Conservation (phyloP, 305 asterid genomes). For the Solanum hybrid region DNA sequence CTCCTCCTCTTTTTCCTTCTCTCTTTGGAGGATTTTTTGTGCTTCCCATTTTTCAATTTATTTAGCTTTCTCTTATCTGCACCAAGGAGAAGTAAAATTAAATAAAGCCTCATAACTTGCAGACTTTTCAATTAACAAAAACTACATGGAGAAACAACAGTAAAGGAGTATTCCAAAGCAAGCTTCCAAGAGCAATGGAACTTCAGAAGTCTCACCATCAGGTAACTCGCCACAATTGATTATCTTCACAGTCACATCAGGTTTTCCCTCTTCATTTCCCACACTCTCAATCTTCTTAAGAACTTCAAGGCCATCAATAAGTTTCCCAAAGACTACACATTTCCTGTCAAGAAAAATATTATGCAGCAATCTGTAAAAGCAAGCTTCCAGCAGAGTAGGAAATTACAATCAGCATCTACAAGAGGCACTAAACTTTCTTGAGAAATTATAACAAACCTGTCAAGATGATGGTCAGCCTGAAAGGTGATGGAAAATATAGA, state of each 20-base stretch:
- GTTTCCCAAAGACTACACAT: slow-evolving; percentile 81
- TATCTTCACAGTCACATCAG: slow-evolving; percentile 88
- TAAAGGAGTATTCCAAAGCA: neutral
- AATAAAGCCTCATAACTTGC: neutral
- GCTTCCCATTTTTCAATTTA: slow-evolving; percentile 58
- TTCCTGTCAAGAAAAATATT: slow-evolving; percentile 48
- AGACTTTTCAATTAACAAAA: slow-evolving; percentile 2
- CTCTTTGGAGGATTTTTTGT: slow-evolving; percentile 66
- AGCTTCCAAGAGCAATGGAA: neutral
- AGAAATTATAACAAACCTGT: slow-evolving; percentile 44
- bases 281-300: slow-evolving; percentile 85
- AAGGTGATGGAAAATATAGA: slow-evolving; percentile 77
- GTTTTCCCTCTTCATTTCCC: slow-evolving; percentile 83
- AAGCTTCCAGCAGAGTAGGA: neutral
- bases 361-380: neutral
- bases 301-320: slow-evolving; percentile 71
- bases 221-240: slow-evolving; percentile 74
- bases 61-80: slow-evolving; percentile 43
- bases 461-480: slow-evolving; percentile 88
- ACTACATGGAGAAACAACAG: neutral
- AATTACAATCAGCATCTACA: neutral
- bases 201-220: slow-evolving; percentile 44
- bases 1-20: slow-evolving; percentile 68
- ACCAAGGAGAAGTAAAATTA: neutral
- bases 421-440: slow-evolving; percentile 1